These are phyloP conservation scores for Leccinum ochraceum DNA, from an alignment of 768 basidiomycete species.

Conservation along the genomic window DNA sequence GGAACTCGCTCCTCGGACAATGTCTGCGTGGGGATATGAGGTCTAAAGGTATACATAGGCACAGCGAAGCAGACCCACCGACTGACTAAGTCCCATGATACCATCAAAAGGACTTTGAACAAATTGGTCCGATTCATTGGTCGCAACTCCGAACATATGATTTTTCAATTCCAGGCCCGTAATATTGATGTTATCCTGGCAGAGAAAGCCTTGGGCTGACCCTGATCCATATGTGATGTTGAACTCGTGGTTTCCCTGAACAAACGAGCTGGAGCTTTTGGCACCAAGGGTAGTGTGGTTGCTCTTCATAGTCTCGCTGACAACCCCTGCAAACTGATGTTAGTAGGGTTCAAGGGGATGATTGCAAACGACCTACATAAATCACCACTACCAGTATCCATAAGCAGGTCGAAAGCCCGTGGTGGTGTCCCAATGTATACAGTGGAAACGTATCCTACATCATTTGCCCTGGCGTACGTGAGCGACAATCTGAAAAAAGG, in stretches of 20 bases:
- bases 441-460: conserved; percentile 58
- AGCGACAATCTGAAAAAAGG: background rate
- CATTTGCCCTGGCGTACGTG: conserved; percentile 40
- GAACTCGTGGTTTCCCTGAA: conserved; percentile 51
- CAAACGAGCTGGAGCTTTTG: conserved; percentile 62
- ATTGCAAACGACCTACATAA: conserved; percentile 39
- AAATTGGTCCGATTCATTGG: conserved; percentile 62
- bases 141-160: conserved; percentile 72
- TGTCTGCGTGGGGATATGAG: conserved; percentile 32
- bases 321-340: conserved; percentile 41
- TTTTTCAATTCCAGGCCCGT: conserved; percentile 57
- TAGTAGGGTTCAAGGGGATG: background rate
- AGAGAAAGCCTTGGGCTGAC: conserved; percentile 59
- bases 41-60: background rate
- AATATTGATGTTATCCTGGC: conserved; percentile 62
- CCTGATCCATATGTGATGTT: conserved; percentile 71
- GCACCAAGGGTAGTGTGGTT: conserved; percentile 68
- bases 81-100: conserved; percentile 76
- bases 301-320: conserved; percentile 52
- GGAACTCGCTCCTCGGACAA: conserved; percentile 64
- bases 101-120: conserved; percentile 63
- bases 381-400: conserved; percentile 74
- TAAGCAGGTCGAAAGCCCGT: conserved; percentile 53
- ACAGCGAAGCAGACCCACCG: conserved; percentile 43
- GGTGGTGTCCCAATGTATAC: conserved; percentile 70